phyloP scores from a whole-genome alignment of 192 early-diverging fungal species.

The Helicostylum pulchrum region DNA sequence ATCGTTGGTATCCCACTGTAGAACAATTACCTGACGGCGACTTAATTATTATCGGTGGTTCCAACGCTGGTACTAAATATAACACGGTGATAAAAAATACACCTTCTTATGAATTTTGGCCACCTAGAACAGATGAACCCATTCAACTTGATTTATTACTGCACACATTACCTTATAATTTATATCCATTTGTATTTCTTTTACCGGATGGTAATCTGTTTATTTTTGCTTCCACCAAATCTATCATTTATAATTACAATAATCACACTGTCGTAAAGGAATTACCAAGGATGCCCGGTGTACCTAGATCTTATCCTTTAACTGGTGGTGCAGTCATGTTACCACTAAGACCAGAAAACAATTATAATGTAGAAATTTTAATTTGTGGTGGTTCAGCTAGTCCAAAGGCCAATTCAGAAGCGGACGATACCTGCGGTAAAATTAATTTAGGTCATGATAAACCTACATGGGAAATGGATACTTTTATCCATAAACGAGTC shows the following conservation, averaged over 20 bases:
- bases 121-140: constrained; percentile 28
- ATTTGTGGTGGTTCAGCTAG: constrained; percentile 58
- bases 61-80: constrained; percentile 37
- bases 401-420: constrained; percentile 22
- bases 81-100: constrained; percentile 42
- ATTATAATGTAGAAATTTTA: constrained; percentile 54
- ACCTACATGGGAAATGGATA: constrained; percentile 53
- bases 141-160: constrained; percentile 41
- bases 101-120: constrained; percentile 35
- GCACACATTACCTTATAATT: constrained; percentile 49
- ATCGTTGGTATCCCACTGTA: constrained; percentile 54
- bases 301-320: constrained; percentile 51
- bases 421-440: constrained; percentile 46
- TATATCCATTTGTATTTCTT: constrained; percentile 50
- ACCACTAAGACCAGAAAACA: constrained; percentile 51
- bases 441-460: constrained; percentile 41
- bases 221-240: constrained; percentile 52
- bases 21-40: constrained; percentile 42
- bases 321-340: constrained; percentile 55
- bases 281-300: constrained; percentile 45
- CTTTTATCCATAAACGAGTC: constrained; percentile 40
- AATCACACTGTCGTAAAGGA: constrained; percentile 38
- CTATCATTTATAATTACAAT: constrained; percentile 49
- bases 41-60: constrained; percentile 55
- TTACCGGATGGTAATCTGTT: constrained; percentile 48